Conservation (phyloP, 495 filamentous ascomycete genomes). For the Cladorrhinum samala region DNA sequence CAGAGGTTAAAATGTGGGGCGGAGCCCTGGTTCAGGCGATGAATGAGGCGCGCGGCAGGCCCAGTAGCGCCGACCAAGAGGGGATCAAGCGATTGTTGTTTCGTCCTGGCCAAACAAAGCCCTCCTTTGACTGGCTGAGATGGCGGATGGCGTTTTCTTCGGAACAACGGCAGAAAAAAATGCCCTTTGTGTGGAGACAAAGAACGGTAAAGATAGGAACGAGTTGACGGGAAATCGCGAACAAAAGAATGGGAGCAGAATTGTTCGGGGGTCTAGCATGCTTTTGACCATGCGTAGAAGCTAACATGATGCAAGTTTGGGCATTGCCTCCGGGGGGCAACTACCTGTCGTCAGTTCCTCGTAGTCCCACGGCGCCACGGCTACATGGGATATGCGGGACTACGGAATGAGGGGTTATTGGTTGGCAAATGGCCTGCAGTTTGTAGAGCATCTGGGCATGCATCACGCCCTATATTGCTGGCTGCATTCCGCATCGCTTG, state of each 20-base stretch:
- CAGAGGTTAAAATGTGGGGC: conserved; percentile 12
- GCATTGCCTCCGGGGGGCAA: neutral
- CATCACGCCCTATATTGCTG: neutral
- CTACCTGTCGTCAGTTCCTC: neutral
- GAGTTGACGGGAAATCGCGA: neutral
- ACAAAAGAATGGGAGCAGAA: neutral
- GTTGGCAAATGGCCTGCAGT: neutral
- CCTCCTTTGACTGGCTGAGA: conserved; percentile 1
- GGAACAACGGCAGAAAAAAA: neutral
- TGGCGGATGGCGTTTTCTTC: neutral
- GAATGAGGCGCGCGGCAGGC: conserved; percentile 25
- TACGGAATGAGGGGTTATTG: neutral
- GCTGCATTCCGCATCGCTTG: neutral
- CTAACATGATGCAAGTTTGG: neutral
- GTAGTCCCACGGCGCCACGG: neutral
- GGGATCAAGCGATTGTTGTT: conserved; percentile 16
- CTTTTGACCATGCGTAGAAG: neutral
- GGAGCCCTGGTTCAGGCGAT: neutral
- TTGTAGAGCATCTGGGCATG: neutral
- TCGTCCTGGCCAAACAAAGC: conserved; percentile 16
- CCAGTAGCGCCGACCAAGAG: conserved; percentile 12
- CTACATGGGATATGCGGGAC: neutral
- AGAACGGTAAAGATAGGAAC: neutral
- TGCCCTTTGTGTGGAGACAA: neutral
- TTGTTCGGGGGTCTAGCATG: neutral